Percentiles rank a stretch among this genome's conserved stretches.
These are phyloP conservation scores for Metschnikowia amazonensis DNA, from an alignment of 805 yeast genomes.

Conservation along the genomic window DNA sequence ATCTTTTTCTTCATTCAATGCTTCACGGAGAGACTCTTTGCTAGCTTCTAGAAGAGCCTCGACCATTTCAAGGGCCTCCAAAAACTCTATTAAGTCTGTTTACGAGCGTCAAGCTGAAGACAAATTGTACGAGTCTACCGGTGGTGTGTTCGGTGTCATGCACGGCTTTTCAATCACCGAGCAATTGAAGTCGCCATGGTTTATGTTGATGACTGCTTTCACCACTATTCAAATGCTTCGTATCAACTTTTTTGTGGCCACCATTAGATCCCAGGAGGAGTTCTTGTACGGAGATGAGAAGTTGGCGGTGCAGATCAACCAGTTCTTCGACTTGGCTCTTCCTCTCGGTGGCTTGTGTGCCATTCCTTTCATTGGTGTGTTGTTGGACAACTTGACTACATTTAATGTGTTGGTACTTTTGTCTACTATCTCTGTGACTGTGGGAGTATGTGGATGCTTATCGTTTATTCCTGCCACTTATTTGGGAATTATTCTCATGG, in stretches of 20 bases:
- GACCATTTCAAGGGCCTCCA: conserved; percentile 33
- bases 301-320: conserved; percentile 53
- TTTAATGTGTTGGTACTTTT: conserved; percentile 53
- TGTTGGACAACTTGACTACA: conserved; percentile 72
- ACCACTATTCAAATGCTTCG: conserved; percentile 88
- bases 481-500: conserved; percentile 67
- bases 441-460: conserved; percentile 71
- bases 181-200: conserved; percentile 69
- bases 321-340: conserved; percentile 77
- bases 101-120: conserved; percentile 65
- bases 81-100: conserved; percentile 51
- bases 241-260: conserved; percentile 89
- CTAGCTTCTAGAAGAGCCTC: conserved; percentile 29
- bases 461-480: conserved; percentile 55
- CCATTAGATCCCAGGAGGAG: conserved; percentile 76
- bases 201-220: conserved; percentile 68
- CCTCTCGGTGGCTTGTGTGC: conserved; percentile 87
- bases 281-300: conserved; percentile 56
- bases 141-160: conserved; percentile 64
- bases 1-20: conserved; percentile 17
- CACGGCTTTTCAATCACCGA: conserved; percentile 55
- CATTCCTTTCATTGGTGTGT: conserved; percentile 79
- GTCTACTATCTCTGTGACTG: conserved; percentile 49
- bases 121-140: conserved; percentile 48
- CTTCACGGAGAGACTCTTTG: conserved; percentile 25